Percentiles rank a stretch among this genome's conserved stretches.
phyloP scores from a whole-genome alignment of 441 rosid genomes.

The Bocquillonia castaneifolia region DNA sequence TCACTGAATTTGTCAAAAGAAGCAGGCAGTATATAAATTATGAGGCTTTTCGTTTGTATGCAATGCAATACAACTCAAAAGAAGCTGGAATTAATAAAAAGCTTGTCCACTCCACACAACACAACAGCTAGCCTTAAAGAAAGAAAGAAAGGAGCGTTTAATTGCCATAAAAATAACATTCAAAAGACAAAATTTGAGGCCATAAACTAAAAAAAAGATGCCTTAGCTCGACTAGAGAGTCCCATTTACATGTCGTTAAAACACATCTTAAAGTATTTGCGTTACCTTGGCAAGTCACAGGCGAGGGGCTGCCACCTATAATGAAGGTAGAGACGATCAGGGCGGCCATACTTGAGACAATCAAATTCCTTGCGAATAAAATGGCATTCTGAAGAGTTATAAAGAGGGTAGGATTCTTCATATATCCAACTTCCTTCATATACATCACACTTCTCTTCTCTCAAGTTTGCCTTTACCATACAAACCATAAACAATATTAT shows the following conservation, averaged over 20 bases:
- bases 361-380: slow-evolving; percentile 72
- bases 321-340: slow-evolving; percentile 53
- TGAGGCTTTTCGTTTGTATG: no score
- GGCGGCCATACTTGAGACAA: slow-evolving; percentile 72
- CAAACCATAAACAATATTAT: slow-evolving; percentile 4
- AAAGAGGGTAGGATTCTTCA: slow-evolving; percentile 65
- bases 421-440: slow-evolving; percentile 69
- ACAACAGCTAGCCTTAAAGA: background rate
- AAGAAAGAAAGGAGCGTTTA: background rate
- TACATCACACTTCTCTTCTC: slow-evolving; percentile 30
- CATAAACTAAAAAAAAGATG: no score
- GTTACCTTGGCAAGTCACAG: slow-evolving; percentile 58
- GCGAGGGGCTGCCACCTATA: slow-evolving; percentile 76
- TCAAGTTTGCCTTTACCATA: slow-evolving; percentile 8
- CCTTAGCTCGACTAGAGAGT: no score
- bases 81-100: slow-evolving; percentile 15
- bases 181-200: no score
- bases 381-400: slow-evolving; percentile 51
- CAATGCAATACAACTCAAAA: slow-evolving; percentile 8
- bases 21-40: background rate
- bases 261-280: background rate
- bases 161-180: no score
- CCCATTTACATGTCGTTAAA: no score
- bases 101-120: background rate
- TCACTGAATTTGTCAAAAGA: background rate